A percentile compares a stretch with the other conserved stretches of the same genome.
Evolutionary conservation across 768 basidiomycete species (phyloP).

Genomic region (Thelephora ganbajun): DNA sequence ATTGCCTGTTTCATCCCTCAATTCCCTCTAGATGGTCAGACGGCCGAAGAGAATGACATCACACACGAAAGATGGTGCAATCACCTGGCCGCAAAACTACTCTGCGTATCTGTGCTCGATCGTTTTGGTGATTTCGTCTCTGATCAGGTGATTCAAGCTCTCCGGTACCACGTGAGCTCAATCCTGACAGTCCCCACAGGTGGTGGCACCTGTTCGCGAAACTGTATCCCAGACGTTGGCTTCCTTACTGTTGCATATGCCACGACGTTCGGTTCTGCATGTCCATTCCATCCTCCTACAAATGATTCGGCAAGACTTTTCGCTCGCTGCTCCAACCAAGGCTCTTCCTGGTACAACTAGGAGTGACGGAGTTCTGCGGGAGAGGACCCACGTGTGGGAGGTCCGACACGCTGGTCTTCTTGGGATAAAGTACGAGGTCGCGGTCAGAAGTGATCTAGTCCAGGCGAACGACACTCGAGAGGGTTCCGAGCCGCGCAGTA

Average conservation of each 20-base stretch:
- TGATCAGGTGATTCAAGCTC: conserved; percentile 45
- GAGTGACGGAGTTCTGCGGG: not conserved
- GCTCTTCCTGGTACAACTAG: conserved; percentile 1
- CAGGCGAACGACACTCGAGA: conserved; percentile 18
- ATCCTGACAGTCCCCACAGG: conserved; percentile 20
- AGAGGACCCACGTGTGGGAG: conserved; percentile 75
- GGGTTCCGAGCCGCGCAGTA: conserved; percentile 15
- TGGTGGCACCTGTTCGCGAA: conserved; percentile 93
- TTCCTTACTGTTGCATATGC: conserved; percentile 79
- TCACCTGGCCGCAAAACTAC: conserved; percentile 68
- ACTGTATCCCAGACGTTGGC: conserved; percentile 91
- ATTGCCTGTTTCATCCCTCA: conserved; percentile 3
- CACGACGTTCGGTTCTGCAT: conserved; percentile 58
- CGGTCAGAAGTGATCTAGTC: conserved; percentile 79
- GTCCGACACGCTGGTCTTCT: conserved; percentile 95
- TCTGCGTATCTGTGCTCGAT: conserved; percentile 86
- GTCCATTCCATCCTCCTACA: conserved; percentile 76
- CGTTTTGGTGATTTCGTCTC: conserved; percentile 98
- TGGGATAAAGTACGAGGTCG: conserved; percentile 96
- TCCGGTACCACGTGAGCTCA: not conserved
- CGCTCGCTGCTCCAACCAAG: conserved; percentile 25
- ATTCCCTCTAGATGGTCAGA: conserved; percentile 29
- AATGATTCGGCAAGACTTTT: conserved; percentile 89
- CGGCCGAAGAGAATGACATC: conserved; percentile 42
- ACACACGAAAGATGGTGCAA: conserved; percentile 85